A percentile compares a stretch with the other conserved stretches of the same genome.
phyloP scores from a whole-genome alignment of 192 early-diverging fungal genomes.

The Rhizoclosmatium sp. region DNA sequence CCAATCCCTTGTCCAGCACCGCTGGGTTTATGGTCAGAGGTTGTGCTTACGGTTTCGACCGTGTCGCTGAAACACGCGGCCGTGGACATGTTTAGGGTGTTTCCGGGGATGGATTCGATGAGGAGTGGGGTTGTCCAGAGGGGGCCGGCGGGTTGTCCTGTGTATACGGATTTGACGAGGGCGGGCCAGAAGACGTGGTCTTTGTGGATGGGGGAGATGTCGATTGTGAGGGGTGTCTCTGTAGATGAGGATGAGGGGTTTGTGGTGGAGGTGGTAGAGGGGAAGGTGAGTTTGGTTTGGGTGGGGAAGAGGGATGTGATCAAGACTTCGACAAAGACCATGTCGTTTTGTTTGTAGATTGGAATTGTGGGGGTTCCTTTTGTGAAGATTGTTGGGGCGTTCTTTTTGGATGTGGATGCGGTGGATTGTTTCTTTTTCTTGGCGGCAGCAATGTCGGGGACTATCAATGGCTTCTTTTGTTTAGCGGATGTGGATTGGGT shows the following conservation, averaged over 20 bases:
- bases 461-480: background rate
- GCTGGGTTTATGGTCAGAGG: background rate
- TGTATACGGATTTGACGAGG: background rate
- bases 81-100: background rate
- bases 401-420: background rate
- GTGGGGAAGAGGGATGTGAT: background rate
- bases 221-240: background rate
- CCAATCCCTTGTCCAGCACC: background rate
- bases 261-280: background rate
- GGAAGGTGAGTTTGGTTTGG: background rate
- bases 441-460: background rate
- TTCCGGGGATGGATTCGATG: conserved; percentile 7
- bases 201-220: conserved; percentile 2
- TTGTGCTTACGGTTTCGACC: background rate
- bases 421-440: background rate
- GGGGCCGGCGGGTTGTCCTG: background rate
- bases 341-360: conserved; percentile 10
- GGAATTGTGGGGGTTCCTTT: conserved; percentile 1
- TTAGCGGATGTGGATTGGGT: background rate
- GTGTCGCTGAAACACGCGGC: conserved; percentile 13
- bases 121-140: conserved; percentile 31
- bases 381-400: background rate
- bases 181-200: conserved; percentile 31
- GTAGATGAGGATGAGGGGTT: background rate
- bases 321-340: conserved; percentile 33